Percentiles rank a stretch among this genome's conserved stretches.
Evolutionary conservation across 768 basidiomycete genomes (phyloP).

Genomic region (Mycena olivaceomarginata): DNA sequence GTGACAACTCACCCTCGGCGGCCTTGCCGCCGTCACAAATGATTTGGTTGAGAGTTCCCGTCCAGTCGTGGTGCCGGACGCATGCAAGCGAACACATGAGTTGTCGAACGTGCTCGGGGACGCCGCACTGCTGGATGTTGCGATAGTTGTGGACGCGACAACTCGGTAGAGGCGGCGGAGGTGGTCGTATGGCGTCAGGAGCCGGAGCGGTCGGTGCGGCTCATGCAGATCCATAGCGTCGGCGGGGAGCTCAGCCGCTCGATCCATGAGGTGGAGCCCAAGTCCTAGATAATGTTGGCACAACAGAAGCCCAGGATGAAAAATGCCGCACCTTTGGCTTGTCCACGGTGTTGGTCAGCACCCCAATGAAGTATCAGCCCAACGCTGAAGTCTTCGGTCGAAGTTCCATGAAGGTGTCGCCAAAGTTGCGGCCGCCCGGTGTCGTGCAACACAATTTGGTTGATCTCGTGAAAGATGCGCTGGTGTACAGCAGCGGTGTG

Average conservation of each 20-base stretch:
- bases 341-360: no score
- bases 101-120: not conserved
- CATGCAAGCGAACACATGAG: not conserved
- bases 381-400: not conserved
- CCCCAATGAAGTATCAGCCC: not conserved
- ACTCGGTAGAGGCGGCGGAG: not conserved
- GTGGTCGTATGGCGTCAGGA: not conserved
- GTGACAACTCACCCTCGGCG: no score
- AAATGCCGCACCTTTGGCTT: no score
- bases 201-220: not conserved
- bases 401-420: not conserved
- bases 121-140: not conserved
- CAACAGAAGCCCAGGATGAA: no score
- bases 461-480: not conserved
- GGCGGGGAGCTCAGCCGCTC: not conserved
- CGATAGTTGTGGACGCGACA: not conserved
- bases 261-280: not conserved
- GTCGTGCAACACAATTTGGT: not conserved
- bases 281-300: not conserved
- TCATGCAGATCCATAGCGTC: not conserved
- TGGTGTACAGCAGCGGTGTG: not conserved
- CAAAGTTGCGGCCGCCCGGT: not conserved
- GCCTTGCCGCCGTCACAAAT: no score
- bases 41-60: no score
- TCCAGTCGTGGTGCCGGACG: not conserved